Evolutionary conservation across 2,329 filamentous ascomycete genomes (phyloP).

Genomic region (Aspergillus sp.): DNA sequence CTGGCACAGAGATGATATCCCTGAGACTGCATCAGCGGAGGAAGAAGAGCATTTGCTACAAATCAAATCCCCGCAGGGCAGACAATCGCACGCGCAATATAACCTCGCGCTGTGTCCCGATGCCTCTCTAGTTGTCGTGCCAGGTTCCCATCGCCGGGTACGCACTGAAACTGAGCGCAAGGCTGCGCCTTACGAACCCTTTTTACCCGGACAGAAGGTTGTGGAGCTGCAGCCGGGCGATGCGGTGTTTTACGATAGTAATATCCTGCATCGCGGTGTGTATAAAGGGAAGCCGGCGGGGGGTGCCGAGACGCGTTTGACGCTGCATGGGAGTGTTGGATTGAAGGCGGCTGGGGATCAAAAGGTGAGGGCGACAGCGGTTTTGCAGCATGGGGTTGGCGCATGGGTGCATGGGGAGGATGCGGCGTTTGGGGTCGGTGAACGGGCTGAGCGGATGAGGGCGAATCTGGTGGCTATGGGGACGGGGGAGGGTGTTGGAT

Average conservation of each 20-base stretch:
- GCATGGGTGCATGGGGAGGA: conserved; percentile 38
- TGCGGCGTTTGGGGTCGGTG: conserved; percentile 32
- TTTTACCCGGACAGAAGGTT: conserved; percentile 56
- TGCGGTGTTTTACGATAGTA: conserved; percentile 83
- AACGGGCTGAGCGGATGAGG: conserved; percentile 39
- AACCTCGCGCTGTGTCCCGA: conserved; percentile 77
- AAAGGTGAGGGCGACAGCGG: conserved; percentile 36
- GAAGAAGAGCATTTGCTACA: conserved; percentile 60
- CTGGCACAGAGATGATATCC: conserved; percentile 83
- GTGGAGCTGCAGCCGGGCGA: conserved; percentile 68
- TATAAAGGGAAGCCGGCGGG: conserved; percentile 34
- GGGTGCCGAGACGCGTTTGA: conserved; percentile 33
- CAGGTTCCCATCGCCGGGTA: conserved; percentile 65
- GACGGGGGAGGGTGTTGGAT: conserved; percentile 39
- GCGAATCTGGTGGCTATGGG: conserved; percentile 41
- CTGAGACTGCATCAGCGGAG: conserved; percentile 55
- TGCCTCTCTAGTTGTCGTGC: conserved; percentile 65
- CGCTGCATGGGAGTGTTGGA: conserved; percentile 39
- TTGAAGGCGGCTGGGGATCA: conserved; percentile 27
- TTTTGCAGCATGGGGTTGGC: conserved; percentile 42
- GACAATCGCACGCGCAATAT: conserved; percentile 72
- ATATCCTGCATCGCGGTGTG: conserved; percentile 57
- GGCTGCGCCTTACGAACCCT: conserved; percentile 58
- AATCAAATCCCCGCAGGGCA: conserved; percentile 37
- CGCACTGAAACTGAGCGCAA: conserved; percentile 62